Evolutionary conservation across 1,284 basidiomycete species (phyloP).

Genomic region (Mycosarcoma mackinlayi): DNA sequence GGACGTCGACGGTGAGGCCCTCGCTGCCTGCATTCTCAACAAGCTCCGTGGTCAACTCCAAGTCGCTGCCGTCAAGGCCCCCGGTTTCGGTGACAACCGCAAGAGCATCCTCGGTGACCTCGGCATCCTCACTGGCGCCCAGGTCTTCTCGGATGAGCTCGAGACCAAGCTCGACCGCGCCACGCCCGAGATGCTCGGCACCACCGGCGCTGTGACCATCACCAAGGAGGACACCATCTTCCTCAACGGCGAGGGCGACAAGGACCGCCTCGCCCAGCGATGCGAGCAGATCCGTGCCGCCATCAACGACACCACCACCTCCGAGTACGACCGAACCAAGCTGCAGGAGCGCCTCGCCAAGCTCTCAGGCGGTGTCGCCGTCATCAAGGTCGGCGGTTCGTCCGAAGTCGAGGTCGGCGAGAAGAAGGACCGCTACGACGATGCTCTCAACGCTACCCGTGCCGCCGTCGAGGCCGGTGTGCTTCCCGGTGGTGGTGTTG

Average conservation of each 20-base stretch:
- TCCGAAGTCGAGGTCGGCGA: slow-evolving; percentile 97
- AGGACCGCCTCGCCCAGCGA: slow-evolving; percentile 60
- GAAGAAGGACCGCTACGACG: slow-evolving; percentile 99
- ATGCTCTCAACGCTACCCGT: slow-evolving; percentile 95
- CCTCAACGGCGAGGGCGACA: slow-evolving; percentile 80
- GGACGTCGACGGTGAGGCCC: slow-evolving; percentile 96
- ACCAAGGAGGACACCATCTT: slow-evolving; percentile 99
- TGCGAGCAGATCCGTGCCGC: slow-evolving; percentile 94
- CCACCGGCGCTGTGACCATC: slow-evolving; percentile 89
- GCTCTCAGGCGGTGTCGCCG: slow-evolving; percentile 93
- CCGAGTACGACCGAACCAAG: slow-evolving; percentile 94
- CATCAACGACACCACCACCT: slow-evolving; percentile 84
- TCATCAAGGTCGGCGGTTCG: slow-evolving; percentile 95
- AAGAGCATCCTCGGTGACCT: slow-evolving; percentile 97
- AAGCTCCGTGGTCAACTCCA: slow-evolving; percentile 96
- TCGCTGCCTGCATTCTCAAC: slow-evolving; percentile 97
- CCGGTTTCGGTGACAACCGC: slow-evolving; percentile 98
- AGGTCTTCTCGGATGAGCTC: slow-evolving; percentile 97
- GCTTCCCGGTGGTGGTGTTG: slow-evolving; percentile 88
- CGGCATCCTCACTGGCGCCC: slow-evolving; percentile 95
- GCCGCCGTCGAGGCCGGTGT: slow-evolving; percentile 99
- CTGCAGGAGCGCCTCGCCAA: slow-evolving; percentile 97
- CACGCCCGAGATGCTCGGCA: slow-evolving; percentile 88
- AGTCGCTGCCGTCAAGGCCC: slow-evolving; percentile 93
- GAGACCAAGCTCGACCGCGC: slow-evolving; percentile 97